phyloP scores from a whole-genome alignment of 805 yeast genomes.

The Yarrowia alimentaria region DNA sequence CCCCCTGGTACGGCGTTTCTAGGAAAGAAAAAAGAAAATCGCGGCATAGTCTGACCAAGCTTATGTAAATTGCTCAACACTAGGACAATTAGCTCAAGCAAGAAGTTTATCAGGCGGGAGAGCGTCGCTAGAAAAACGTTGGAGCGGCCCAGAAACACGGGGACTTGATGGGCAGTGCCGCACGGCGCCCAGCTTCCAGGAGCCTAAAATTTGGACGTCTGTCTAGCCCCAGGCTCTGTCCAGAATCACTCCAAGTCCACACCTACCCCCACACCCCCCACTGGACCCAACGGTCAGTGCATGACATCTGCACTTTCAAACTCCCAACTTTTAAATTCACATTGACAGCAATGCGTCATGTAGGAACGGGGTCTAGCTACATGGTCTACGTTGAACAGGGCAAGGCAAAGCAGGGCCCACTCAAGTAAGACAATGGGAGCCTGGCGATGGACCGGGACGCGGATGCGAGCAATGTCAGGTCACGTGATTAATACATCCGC shows the following conservation, averaged over 20 bases:
- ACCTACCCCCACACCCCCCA: slow-evolving; percentile 12
- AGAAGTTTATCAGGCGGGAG: neutral
- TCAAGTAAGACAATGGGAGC: too few relatives aligned
- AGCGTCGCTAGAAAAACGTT: too few relatives aligned
- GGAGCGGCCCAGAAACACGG: too few relatives aligned
- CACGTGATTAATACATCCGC: too few relatives aligned
- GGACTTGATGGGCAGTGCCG: too few relatives aligned
- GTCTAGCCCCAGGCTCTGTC: too few relatives aligned
- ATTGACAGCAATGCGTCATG: slow-evolving; percentile 16
- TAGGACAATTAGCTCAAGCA: neutral
- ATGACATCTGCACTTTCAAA: neutral
- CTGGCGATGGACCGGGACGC: too few relatives aligned
- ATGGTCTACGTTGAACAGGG: neutral
- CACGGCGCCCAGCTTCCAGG: too few relatives aligned
- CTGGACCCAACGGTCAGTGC: slow-evolving; percentile 7
- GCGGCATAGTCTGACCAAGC: slow-evolving; percentile 7
- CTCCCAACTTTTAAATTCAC: slow-evolving; percentile 1
- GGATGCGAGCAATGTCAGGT: too few relatives aligned
- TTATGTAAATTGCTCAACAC: neutral
- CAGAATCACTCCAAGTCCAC: too few relatives aligned
- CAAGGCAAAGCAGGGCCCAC: neutral
- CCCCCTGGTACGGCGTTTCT: slow-evolving; percentile 15
- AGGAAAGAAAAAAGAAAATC: too few relatives aligned
- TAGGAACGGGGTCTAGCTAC: neutral
- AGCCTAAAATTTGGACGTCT: too few relatives aligned